phyloP scores from a whole-genome alignment of 768 basidiomycete species.

The Clathrus columnatus region DNA sequence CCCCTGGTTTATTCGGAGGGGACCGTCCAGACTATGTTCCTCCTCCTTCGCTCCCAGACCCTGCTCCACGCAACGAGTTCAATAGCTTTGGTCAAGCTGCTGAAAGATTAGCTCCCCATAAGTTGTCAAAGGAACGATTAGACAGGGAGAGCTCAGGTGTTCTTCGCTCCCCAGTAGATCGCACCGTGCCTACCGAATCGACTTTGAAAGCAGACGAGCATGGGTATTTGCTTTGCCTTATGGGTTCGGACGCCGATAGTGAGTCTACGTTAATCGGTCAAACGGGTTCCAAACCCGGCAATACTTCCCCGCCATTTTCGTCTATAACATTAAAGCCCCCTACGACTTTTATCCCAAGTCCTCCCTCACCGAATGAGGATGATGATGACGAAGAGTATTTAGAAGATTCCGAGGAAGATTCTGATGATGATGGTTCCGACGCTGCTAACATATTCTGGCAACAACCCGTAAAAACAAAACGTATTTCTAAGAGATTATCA shows the following conservation, averaged over 20 bases:
- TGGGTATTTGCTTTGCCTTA: background rate
- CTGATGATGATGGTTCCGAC: background rate
- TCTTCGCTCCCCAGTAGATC: background rate
- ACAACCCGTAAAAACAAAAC: background rate
- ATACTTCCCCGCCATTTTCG: background rate
- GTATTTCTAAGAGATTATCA: background rate
- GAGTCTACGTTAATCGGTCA: background rate
- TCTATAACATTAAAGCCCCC: background rate
- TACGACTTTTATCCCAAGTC: background rate
- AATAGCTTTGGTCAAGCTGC: conserved; percentile 1
- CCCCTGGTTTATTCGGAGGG: background rate
- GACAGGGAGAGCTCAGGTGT: background rate
- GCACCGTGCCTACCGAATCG: background rate
- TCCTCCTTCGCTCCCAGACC: background rate
- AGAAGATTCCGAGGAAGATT: background rate
- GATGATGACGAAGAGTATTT: background rate
- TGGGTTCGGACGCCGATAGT: background rate
- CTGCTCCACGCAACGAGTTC: background rate
- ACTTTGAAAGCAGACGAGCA: background rate
- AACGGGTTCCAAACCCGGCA: background rate
- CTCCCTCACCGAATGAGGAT: background rate
- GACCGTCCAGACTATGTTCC: background rate
- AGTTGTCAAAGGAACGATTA: background rate
- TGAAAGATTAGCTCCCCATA: background rate
- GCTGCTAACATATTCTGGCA: background rate